Conservation (phyloP, 257 asterid species). For the Salvia hispanica region DNA sequence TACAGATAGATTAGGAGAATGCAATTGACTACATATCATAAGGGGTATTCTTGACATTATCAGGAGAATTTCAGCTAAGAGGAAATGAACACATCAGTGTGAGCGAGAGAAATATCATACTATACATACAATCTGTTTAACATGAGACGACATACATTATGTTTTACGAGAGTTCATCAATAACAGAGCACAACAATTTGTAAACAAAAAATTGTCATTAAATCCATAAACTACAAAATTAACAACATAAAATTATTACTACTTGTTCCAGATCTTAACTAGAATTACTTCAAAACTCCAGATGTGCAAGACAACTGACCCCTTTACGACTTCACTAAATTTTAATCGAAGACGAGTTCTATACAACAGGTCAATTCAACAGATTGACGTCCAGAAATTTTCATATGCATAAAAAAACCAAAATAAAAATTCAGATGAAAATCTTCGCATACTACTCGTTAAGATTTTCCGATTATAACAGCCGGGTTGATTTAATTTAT, state of each 20-base stretch:
- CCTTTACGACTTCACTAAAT: not conserved
- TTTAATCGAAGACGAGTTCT: not conserved
- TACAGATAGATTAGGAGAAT: not conserved
- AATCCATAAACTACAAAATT: not conserved
- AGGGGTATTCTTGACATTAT: not conserved
- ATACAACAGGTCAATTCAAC: not conserved
- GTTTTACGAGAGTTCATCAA: not conserved
- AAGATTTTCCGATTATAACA: not conserved
- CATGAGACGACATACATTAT: not conserved
- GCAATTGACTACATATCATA: not conserved
- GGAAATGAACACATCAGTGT: not conserved
- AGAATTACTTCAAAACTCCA: not conserved
- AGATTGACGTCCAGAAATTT: not conserved
- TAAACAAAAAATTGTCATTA: not conserved
- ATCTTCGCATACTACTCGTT: not conserved
- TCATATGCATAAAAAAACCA: constrained; percentile 5
- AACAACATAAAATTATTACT: not conserved
- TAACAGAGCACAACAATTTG: constrained; percentile 4
- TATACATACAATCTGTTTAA: not conserved
- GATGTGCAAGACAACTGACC: not conserved
- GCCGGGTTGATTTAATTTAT: constrained; percentile 13
- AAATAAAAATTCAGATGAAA: constrained; percentile 12
- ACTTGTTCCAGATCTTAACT: not conserved
- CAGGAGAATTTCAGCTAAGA: not conserved
- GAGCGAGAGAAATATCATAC: too few relatives aligned